A percentile compares a stretch with the other conserved stretches of the same genome.
phyloP scores from a whole-genome alignment of 2,329 filamentous ascomycete genomes.

The Verticillium nonalfalfae region DNA sequence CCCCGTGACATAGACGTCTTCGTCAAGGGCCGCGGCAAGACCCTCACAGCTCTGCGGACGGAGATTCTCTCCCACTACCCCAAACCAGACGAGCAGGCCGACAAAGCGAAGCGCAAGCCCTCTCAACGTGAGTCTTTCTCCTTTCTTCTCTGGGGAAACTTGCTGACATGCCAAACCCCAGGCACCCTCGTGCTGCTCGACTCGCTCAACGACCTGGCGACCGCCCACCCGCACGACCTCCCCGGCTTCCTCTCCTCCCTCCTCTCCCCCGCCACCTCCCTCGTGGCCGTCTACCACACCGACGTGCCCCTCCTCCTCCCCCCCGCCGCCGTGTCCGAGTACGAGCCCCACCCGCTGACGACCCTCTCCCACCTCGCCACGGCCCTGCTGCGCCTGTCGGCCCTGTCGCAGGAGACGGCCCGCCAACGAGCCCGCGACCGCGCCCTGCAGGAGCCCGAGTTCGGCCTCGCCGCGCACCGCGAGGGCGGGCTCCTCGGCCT shows the following conservation, averaged over 20 bases:
- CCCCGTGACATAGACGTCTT: conserved; percentile 61
- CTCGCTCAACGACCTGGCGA: conserved; percentile 62
- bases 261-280: conserved; percentile 59
- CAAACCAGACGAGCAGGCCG: conserved; percentile 25
- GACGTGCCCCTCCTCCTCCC: conserved; percentile 64
- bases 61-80: conserved; percentile 52
- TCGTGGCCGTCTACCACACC: conserved; percentile 75
- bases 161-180: conserved; percentile 23
- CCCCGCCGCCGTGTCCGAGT: conserved; percentile 37
- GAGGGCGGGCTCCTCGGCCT: conserved; percentile 75
- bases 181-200: conserved; percentile 75
- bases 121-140: not conserved
- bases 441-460: conserved; percentile 68
- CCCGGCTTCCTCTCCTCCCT: conserved; percentile 64
- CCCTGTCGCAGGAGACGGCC: conserved; percentile 67
- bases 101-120: conserved; percentile 15
- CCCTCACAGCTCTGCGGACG: conserved; percentile 46
- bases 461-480: conserved; percentile 68
- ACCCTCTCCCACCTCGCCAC: conserved; percentile 83
- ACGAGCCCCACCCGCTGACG: conserved; percentile 64
- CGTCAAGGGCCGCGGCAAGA: conserved; percentile 56
- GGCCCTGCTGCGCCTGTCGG: conserved; percentile 68
- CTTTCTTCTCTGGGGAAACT: not conserved
- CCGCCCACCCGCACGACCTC: conserved; percentile 47
- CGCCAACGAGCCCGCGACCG: conserved; percentile 70